These are phyloP conservation scores for Globisporangium camurandrum DNA, from an alignment of 352 stramenopile genomes.

Conservation along the genomic window DNA sequence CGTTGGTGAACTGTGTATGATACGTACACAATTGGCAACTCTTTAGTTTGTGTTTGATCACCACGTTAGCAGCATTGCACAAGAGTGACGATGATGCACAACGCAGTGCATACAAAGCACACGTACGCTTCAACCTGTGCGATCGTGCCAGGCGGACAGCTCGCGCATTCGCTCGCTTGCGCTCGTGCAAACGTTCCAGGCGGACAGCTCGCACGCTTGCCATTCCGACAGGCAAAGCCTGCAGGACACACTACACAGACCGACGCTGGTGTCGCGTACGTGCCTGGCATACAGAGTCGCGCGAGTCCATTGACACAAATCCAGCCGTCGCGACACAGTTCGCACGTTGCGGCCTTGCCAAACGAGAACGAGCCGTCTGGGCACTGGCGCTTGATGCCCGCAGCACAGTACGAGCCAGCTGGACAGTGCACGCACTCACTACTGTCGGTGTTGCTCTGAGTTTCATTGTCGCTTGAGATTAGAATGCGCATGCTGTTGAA, in stretches of 20 bases:
- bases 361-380: slow-evolving; percentile 49
- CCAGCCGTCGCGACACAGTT: slow-evolving; percentile 49
- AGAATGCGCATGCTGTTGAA: slow-evolving; percentile 25
- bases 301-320: slow-evolving; percentile 51
- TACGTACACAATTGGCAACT: too few species aligned
- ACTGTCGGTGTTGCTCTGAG: too few species aligned
- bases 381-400: slow-evolving; percentile 43
- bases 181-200: slow-evolving; percentile 33
- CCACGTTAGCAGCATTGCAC: background rate
- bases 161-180: slow-evolving; percentile 39
- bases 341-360: slow-evolving; percentile 38
- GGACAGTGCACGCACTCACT: slow-evolving; percentile 40
- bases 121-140: slow-evolving; percentile 31
- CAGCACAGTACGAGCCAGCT: slow-evolving; percentile 47
- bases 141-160: slow-evolving; percentile 51
- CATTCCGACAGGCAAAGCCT: slow-evolving; percentile 53
- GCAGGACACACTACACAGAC: slow-evolving; percentile 35
- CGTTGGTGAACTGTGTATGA: slow-evolving; percentile 25
- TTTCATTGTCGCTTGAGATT: background rate
- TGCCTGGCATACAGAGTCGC: slow-evolving; percentile 45
- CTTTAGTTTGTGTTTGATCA: background rate
- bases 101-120: background rate
- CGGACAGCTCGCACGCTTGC: slow-evolving; percentile 33
- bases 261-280: slow-evolving; percentile 28
- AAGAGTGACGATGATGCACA: background rate